Conservation (phyloP, 345 rosid genomes). For the Isatis tinctoria region DNA sequence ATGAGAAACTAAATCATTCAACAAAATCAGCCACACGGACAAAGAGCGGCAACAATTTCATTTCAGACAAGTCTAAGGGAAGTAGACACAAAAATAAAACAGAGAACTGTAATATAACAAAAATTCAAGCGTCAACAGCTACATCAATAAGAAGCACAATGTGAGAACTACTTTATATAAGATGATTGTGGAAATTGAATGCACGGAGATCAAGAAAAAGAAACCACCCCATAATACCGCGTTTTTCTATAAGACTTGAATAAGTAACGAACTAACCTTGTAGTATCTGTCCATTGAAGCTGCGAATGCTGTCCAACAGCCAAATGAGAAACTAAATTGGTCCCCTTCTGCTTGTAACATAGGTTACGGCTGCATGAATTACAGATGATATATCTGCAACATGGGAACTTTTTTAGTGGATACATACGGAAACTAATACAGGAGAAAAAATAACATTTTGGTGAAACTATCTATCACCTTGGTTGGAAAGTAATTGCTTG, state of each 20-base stretch:
- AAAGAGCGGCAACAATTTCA: neutral
- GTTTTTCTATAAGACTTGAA: neutral
- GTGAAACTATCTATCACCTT: slow-evolving; percentile 37
- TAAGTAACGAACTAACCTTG: slow-evolving; percentile 47
- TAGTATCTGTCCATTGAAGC: slow-evolving; percentile 81
- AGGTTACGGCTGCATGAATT: slow-evolving; percentile 83
- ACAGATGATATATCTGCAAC: slow-evolving; percentile 73
- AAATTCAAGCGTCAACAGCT: slow-evolving; percentile 3
- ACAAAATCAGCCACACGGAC: neutral
- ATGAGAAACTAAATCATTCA: neutral
- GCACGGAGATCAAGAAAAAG: neutral
- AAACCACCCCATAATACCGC: neutral
- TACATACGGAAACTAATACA: slow-evolving; percentile 4
- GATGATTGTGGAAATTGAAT: neutral
- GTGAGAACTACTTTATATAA: neutral
- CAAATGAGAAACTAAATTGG: slow-evolving; percentile 55
- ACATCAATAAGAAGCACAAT: slow-evolving; percentile 8
- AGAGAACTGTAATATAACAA: neutral
- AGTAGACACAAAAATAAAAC: neutral
- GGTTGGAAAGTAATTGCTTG: slow-evolving; percentile 88
- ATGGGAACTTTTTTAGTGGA: slow-evolving; percentile 5
- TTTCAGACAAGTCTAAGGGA: neutral
- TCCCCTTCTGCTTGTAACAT: slow-evolving; percentile 86
- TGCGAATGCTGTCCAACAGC: slow-evolving; percentile 71
- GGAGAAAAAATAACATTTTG: neutral